Percentiles rank a stretch among this genome's conserved stretches.
These are phyloP conservation scores for Sporothrix humicola DNA, from an alignment of 2,329 filamentous ascomycete species.

Conservation along the genomic window DNA sequence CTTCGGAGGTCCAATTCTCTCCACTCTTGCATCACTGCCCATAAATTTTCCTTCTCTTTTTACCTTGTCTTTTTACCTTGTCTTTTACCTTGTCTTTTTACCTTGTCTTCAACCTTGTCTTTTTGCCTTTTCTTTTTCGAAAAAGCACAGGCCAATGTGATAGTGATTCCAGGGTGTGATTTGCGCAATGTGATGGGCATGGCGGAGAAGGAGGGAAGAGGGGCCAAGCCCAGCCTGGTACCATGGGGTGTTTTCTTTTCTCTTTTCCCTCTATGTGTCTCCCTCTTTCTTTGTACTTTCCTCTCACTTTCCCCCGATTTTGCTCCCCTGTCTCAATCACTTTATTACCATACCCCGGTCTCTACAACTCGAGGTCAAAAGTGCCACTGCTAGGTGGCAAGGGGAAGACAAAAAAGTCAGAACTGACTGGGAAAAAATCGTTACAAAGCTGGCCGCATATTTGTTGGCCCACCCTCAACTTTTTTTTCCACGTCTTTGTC, in stretches of 20 bases:
- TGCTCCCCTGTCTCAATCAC: neutral
- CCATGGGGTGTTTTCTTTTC: neutral
- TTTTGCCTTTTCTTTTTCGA: neutral
- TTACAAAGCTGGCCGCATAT: constrained; percentile 19
- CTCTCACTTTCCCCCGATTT: too few species aligned
- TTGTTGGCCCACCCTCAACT: constrained; percentile 18
- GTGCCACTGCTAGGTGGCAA: neutral
- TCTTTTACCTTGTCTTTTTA: neutral
- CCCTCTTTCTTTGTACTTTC: too few species aligned
- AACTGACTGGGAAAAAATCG: neutral
- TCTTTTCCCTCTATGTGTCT: neutral
- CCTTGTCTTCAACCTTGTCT: neutral
- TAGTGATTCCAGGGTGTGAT: constrained; percentile 29
- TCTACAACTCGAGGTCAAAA: neutral
- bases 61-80: neutral
- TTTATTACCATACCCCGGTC: neutral
- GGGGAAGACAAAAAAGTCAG: neutral
- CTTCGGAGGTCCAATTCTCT: too few species aligned
- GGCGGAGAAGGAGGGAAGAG: neutral
- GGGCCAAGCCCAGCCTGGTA: constrained; percentile 9
- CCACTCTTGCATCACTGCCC: neutral
- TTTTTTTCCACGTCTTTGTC: neutral
- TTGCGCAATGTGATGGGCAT: constrained; percentile 22
- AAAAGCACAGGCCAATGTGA: constrained; percentile 26
- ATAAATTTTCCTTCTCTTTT: neutral